Percentiles rank a stretch among this genome's conserved stretches.
Evolutionary conservation across 306 rosid genomes (phyloP).

Genomic region (Rosa multiflora): DNA sequence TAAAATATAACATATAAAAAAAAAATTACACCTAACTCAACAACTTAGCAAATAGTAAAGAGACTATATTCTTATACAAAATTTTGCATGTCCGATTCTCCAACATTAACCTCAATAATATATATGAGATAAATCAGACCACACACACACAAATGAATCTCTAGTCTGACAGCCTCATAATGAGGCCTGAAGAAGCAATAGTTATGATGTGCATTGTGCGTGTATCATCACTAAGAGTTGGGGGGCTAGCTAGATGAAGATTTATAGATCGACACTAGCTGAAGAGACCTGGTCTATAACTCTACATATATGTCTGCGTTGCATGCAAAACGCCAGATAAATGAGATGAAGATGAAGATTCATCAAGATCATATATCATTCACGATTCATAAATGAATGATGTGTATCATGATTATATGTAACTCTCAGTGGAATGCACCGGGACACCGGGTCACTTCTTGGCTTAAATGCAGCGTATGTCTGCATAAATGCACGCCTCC

Average conservation of each 20-base stretch:
- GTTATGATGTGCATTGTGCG: not conserved
- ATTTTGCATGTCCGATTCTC: not conserved
- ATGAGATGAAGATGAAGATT: conserved; percentile 5
- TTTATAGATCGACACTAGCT: not conserved
- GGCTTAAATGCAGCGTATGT: not conserved
- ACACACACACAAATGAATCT: not conserved
- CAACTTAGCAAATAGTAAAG: not conserved
- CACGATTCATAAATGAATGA: not conserved
- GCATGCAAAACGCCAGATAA: not conserved
- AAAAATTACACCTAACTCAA: not conserved
- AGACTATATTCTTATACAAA: not conserved
- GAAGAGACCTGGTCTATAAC: not conserved
- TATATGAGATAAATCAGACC: not conserved
- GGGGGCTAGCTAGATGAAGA: not conserved
- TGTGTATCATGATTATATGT: not conserved
- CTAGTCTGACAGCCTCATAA: not conserved
- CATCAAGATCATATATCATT: not conserved
- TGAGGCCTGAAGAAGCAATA: not conserved
- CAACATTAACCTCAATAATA: not conserved
- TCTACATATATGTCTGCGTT: not conserved
- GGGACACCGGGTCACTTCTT: not conserved
- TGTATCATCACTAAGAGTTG: not conserved
- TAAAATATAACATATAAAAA: not conserved
- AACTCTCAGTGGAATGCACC: not conserved
- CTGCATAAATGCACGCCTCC: not conserved